Evolutionary conservation across 768 basidiomycete genomes (phyloP).

Genomic region (Plicaturopsis crispa): DNA sequence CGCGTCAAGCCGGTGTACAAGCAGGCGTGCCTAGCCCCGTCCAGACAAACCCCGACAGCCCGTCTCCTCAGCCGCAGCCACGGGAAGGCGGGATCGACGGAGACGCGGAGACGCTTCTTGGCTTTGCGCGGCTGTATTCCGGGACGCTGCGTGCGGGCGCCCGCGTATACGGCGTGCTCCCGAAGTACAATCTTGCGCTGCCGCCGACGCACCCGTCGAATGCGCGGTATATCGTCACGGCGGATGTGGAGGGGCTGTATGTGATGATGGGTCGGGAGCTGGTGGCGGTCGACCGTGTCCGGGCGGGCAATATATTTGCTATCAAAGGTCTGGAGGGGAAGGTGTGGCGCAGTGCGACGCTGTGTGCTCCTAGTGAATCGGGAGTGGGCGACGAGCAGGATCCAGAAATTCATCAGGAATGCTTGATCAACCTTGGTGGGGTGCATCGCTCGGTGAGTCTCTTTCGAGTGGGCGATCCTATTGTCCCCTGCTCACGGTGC

Average conservation of each 20-base stretch:
- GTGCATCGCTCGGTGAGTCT: conserved; percentile 54
- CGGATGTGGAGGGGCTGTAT: conserved; percentile 74
- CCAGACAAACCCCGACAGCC: conserved; percentile 8
- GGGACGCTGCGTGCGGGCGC: conserved; percentile 68
- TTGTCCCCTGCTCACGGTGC: neutral
- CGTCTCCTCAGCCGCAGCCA: conserved; percentile 16
- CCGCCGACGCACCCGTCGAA: conserved; percentile 64
- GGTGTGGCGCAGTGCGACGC: conserved; percentile 85
- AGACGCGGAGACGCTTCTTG: conserved; percentile 65
- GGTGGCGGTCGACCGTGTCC: conserved; percentile 72
- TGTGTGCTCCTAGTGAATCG: conserved; percentile 58
- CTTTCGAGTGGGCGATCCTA: neutral
- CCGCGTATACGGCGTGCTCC: conserved; percentile 67
- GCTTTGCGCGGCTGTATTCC: conserved; percentile 91
- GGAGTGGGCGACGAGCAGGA: conserved; percentile 30
- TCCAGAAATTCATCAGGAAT: conserved; percentile 31
- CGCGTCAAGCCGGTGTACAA: conserved; percentile 17
- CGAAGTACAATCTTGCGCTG: conserved; percentile 71
- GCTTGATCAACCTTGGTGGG: conserved; percentile 75
- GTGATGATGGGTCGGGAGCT: conserved; percentile 98
- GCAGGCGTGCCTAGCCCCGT: conserved; percentile 7
- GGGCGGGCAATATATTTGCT: conserved; percentile 93
- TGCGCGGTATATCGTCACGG: conserved; percentile 47
- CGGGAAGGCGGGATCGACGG: conserved; percentile 22
- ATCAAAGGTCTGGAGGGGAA: conserved; percentile 84